Percentiles rank a stretch among this genome's conserved stretches.
Conservation (phyloP, 768 basidiomycete species). For the Calocybe gangraenosa region DNA sequence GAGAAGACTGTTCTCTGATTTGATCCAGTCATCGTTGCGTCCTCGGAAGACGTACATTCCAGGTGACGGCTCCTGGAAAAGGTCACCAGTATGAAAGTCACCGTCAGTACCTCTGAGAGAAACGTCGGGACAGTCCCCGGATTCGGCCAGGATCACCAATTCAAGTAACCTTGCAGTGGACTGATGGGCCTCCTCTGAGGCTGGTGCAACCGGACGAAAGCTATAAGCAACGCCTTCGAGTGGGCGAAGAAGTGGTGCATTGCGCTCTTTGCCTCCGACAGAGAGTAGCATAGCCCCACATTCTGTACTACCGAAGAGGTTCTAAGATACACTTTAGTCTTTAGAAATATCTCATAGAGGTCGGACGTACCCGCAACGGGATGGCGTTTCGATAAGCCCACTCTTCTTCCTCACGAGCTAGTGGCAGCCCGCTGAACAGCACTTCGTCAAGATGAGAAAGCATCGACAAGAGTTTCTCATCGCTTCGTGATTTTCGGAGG, state of each 20-base stretch:
- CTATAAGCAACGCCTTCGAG: constrained; percentile 58
- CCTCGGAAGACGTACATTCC: constrained; percentile 65
- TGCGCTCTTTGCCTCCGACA: constrained; percentile 45
- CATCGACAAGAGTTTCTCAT: constrained; percentile 54
- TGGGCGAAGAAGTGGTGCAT: constrained; percentile 49
- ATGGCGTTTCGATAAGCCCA: constrained; percentile 63
- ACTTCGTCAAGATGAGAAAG: constrained; percentile 59
- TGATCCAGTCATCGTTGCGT: constrained; percentile 84
- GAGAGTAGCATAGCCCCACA: constrained; percentile 69
- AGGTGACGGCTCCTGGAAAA: constrained; percentile 62
- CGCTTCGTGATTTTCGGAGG: constrained; percentile 51
- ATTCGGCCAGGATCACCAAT: constrained; percentile 63
- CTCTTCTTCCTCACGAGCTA: constrained; percentile 66
- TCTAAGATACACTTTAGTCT: constrained; percentile 34
- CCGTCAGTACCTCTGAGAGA: constrained; percentile 60
- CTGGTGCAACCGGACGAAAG: constrained; percentile 51
- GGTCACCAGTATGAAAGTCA: constrained; percentile 76
- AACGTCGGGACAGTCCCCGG: constrained; percentile 63
- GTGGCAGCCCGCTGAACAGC: constrained; percentile 59
- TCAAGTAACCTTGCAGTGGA: constrained; percentile 58
- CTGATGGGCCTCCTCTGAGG: constrained; percentile 42
- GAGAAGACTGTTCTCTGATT: constrained; percentile 71
- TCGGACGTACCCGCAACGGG: constrained; percentile 48
- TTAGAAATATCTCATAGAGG: constrained; percentile 14
- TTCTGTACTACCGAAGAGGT: constrained; percentile 79